Base-by-base conservation (phyloP, 2,329 filamentous ascomycete species). In the Xylariales sp. region DNA sequence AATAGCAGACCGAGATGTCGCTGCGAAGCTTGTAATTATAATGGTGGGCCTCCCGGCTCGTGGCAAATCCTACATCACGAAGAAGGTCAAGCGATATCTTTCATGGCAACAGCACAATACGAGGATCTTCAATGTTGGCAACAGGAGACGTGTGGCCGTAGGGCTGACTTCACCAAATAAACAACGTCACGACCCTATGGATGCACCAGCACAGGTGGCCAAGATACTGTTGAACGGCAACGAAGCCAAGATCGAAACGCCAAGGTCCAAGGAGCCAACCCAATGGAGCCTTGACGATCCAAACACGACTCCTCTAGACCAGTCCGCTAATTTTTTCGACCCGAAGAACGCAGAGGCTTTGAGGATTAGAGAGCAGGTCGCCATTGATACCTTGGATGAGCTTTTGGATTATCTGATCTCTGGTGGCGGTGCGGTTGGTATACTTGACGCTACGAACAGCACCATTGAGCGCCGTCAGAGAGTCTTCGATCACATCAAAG, bases 61-160 rank as follows among this genome's bases (percentile, higher is more conserved):
- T 56, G 93, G 93, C 60, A 98, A 98, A 69, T 96, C 90, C 42
- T 98, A 98, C 66, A 95, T 98, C 56, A 97, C 93, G 47, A 97
- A 97, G 73, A 98, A 98, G 69, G 78, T 98, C 48, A 86, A 93
- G 45, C 80, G 93, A 47, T 98, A 97, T 60, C 70, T 98, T 38
- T 91, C 94, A 37, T 98, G 93, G 93, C 82, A 96, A 57, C 93
- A 98, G 59, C 91, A 98, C 65, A 88, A 95, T 57, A 93, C 90
- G 10, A 79, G 77, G 51, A 96, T 98, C 53, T 98, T 98, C 78
- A 98, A 98, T 56, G 93, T 98, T 27, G 93, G 93, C 46, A 91
- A 95, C 63, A 78, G 89, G 57, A 78, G 93, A 54, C 84, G 93
- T 53, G 79, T 90, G 38, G 88, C 84, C 14, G 86, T 85, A 31